phyloP scores from a whole-genome alignment of 2,329 filamentous ascomycete genomes.

The Arthrinium puccinioides region DNA sequence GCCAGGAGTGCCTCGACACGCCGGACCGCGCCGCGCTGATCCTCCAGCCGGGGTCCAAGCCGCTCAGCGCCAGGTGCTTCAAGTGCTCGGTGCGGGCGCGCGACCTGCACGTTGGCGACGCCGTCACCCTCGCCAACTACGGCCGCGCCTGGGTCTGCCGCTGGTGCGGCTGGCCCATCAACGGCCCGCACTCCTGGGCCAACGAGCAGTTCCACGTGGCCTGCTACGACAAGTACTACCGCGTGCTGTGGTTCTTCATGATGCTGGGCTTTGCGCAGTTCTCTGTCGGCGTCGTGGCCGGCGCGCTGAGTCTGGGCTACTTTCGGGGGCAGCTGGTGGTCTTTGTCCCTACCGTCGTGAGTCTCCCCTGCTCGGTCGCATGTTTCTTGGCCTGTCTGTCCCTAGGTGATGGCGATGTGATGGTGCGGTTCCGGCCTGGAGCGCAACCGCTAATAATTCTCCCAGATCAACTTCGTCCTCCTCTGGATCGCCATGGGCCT shows the following conservation, averaged over 20 bases:
- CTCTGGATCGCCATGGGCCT: constrained; percentile 26
- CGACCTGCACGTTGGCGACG: constrained; percentile 29
- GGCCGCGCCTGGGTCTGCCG: constrained; percentile 31
- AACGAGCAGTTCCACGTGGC: constrained; percentile 31
- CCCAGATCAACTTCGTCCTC: constrained; percentile 28
- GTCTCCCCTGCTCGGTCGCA: constrained; percentile 10
- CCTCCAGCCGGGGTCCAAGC: constrained; percentile 20
- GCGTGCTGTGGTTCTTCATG: constrained; percentile 29
- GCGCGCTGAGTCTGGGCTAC: constrained; percentile 30
- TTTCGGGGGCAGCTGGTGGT: constrained; percentile 17
- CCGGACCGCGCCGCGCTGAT: constrained; percentile 20
- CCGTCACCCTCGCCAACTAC: constrained; percentile 28
- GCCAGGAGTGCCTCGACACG: constrained; percentile 30
- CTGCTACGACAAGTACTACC: constrained; percentile 32
- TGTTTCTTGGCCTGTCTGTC: rapidly evolving
- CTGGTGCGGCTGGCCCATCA: constrained; percentile 34
- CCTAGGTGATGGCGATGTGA: not conserved
- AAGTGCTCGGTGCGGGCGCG: constrained; percentile 26
- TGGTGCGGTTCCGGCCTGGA: no score
- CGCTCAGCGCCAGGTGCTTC: constrained; percentile 32
- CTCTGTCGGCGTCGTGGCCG: constrained; percentile 24
- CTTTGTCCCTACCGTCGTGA: constrained; percentile 26
- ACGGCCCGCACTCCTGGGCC: constrained; percentile 18
- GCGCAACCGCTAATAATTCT: no score
- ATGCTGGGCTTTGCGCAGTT: constrained; percentile 30